A percentile compares a stretch with the other conserved stretches of the same genome.
phyloP scores from a whole-genome alignment of 495 filamentous ascomycete genomes.

The Cladorrhinum samala region DNA sequence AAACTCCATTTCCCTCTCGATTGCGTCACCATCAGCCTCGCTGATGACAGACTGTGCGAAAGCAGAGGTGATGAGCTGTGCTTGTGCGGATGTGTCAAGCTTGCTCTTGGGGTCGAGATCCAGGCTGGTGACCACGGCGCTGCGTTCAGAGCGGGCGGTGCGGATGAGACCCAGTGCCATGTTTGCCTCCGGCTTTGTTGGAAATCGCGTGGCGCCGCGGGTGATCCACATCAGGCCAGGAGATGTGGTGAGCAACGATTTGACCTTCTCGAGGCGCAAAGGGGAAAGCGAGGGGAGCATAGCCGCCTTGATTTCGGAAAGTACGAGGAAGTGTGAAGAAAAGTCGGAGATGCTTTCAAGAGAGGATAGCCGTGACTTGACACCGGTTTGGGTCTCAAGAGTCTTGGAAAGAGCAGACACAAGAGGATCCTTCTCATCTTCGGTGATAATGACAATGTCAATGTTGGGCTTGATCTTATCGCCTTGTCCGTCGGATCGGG shows the following conservation, averaged over 20 bases:
- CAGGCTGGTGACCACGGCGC: constrained; percentile 27
- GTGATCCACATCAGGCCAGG: constrained; percentile 38
- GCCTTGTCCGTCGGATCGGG: constrained; percentile 10
- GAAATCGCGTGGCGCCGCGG: constrained; percentile 32
- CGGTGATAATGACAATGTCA: constrained; percentile 35
- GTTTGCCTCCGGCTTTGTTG: constrained; percentile 28
- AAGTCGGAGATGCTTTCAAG: constrained; percentile 22
- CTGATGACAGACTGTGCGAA: constrained; percentile 21
- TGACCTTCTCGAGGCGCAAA: constrained; percentile 28
- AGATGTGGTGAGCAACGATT: constrained; percentile 31
- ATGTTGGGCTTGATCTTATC: constrained; percentile 5
- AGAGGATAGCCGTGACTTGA: constrained; percentile 18
- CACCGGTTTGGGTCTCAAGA: constrained; percentile 29
- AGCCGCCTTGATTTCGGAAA: constrained; percentile 26
- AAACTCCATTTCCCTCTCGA: constrained; percentile 31
- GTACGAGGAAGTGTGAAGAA: constrained; percentile 24
- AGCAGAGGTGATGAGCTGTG: constrained; percentile 24
- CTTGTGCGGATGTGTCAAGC: constrained; percentile 22
- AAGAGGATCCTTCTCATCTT: constrained; percentile 32
- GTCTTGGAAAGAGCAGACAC: constrained; percentile 26
- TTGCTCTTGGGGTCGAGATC: constrained; percentile 29
- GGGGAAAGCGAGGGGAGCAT: constrained; percentile 23
- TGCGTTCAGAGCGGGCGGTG: constrained; percentile 32
- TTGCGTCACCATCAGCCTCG: constrained; percentile 6
- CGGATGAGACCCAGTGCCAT: constrained; percentile 36